A percentile compares a stretch with the other conserved stretches of the same genome.
Conservation (phyloP, 441 rosid species). For the Populus hybrid region DNA sequence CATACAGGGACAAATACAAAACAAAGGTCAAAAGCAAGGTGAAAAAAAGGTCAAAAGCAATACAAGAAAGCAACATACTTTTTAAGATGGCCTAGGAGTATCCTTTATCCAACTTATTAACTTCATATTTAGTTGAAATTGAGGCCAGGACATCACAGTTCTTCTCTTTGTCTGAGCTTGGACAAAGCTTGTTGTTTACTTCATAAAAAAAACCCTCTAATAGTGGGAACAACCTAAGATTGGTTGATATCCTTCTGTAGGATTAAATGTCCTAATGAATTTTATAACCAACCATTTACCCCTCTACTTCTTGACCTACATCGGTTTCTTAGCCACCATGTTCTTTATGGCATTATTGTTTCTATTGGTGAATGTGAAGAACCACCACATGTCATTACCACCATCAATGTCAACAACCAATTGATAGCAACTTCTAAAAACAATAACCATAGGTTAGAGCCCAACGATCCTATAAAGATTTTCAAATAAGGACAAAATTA, state of each 20-base stretch:
- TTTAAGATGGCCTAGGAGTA: no score
- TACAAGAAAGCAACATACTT: not conserved
- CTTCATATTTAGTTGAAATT: no score
- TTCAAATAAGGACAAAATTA: no score
- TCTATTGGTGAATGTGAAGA: not conserved
- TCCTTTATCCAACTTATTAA: no score
- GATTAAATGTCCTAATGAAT: not conserved
- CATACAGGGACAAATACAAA: no score
- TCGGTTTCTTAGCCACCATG: no score
- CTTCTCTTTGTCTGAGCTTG: not conserved
- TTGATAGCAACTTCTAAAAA: not conserved
- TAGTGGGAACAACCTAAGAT: not conserved
- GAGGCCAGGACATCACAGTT: no score
- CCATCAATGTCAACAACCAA: not conserved
- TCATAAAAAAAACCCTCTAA: no score
- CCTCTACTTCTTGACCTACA: no score
- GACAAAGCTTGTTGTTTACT: not conserved
- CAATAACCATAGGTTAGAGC: not conserved
- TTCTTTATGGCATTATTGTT: not conserved
- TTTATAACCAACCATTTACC: not conserved
- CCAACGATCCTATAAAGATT: no score
- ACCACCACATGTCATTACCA: no score
- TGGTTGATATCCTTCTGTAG: not conserved
- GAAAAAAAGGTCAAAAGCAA: no score
- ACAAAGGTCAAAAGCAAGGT: not conserved